These are phyloP conservation scores for Mycena crocata DNA, from an alignment of 768 basidiomycete genomes.

Conservation along the genomic window DNA sequence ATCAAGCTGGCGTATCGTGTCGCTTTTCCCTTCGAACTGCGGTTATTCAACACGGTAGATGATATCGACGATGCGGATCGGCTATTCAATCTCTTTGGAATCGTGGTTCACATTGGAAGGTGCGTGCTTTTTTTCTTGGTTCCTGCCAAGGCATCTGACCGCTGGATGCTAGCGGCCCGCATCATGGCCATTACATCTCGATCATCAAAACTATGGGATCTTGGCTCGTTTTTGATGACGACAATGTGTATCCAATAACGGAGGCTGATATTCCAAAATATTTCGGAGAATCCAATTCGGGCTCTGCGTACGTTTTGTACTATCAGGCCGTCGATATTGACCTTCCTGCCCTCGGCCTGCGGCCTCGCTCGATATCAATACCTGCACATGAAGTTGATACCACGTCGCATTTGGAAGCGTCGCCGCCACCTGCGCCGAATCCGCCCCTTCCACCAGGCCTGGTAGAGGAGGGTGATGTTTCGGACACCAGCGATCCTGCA, in stretches of 20 bases:
- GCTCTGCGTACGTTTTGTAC: constrained; percentile 96
- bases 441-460: constrained; percentile 45
- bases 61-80: constrained; percentile 92
- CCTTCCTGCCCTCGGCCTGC: constrained; percentile 75
- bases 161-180: constrained; percentile 78
- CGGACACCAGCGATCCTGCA: constrained; percentile 41
- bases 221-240: constrained; percentile 98
- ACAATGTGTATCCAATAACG: constrained; percentile 87
- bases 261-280: constrained; percentile 93
- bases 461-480: constrained; percentile 39
- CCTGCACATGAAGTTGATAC: constrained; percentile 40
- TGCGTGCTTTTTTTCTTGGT: constrained; percentile 55
- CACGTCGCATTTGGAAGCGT: constrained; percentile 35
- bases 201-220: constrained; percentile 86
- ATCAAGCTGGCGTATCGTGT: constrained; percentile 98
- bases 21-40: constrained; percentile 93
- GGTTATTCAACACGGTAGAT: constrained; percentile 97
- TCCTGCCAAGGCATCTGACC: constrained; percentile 26
- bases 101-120: constrained; percentile 99
- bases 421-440: constrained; percentile 35
- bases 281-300: constrained; percentile 90
- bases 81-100: constrained; percentile 93
- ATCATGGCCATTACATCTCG: constrained; percentile 98
- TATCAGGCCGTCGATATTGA: constrained; percentile 95
- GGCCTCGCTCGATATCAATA: constrained; percentile 43